Base-by-base conservation (phyloP, 176 grass and related monocot genomes). In the Zoysia japonica region DNA sequence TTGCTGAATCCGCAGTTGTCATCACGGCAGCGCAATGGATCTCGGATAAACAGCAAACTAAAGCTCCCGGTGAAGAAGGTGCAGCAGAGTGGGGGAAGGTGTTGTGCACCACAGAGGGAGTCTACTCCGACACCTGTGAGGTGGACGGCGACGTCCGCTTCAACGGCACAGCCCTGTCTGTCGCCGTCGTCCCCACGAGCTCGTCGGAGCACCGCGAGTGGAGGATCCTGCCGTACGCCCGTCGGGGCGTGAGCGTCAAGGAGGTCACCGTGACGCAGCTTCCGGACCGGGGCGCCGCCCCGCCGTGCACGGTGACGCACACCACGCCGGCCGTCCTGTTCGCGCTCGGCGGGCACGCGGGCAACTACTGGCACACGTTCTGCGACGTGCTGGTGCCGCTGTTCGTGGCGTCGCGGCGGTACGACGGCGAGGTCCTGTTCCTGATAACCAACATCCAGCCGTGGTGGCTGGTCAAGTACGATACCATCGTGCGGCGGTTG, bases 371-470 rank as follows among this genome's bases (percentile, higher is more conserved):
- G 77, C 93, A 96, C 67, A 85, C 88, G 71, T 90, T 86, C 71
- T 72, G 47, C 40, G 90, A 96, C 67, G 72, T 83, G 20, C 76
- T 97, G 11, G 74, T 97, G n/a, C 93, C 93, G 5, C 86, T 97
- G 9, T 97, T 97, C 86, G 80, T 87, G 4, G 86, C 88, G 44
- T 78, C 93, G 2, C 78, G 72, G 10, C 84, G 79, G 44, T 89
- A 83, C 72, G 19, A 13, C 43, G 85, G 91, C 65, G 89, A 97
- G 49, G 93, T 93, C 65, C 81, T 68, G 45, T 78, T 97, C 47
- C 65, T 97, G 11, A 19, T 91, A 36, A 77, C 52, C 72, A 87
- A 88, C 78, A 71, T 68, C 48, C 70, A 89, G 35, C 82, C 76
- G 1, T 82, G 71, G 93, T 97, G 93, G 93, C 59, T 97, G 9